Evolutionary conservation across 805 yeast species (phyloP), one percentile per base, ranked within the genome.

Genomic region (Wickerhamomyces mucosus): DNA sequence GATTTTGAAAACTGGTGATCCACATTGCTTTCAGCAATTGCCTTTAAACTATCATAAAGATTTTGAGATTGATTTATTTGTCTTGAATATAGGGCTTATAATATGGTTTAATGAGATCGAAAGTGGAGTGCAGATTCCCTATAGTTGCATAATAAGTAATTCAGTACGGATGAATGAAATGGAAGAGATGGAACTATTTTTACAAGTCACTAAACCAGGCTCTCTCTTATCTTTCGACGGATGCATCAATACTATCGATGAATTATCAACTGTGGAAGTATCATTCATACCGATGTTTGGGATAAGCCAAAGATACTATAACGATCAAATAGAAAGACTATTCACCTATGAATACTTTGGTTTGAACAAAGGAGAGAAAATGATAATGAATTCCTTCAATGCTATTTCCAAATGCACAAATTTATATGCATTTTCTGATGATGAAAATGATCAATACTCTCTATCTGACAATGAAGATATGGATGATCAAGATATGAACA

Each of bases 261-360:
- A n/a, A n/a, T n/a, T n/a, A n/a, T n/a, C n/a, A n/a, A 28, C 21
- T 7, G 27, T 39, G 13, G 63, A 59, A 35, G 33, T 63, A 10
- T 39, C 46, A 13, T 39, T 63, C n/a, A 36, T 46, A 7, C 66
- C 67, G n/a, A 49, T 45, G 25, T 55, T 48, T 32, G 48, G 53
- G 1, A 57, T 55, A 32, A 46, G 46, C 32, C 65, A 61, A 20
- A 45, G 63, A 27, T 56, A 53, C 31, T 56, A 52, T 31, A 58
- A 55, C 35, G 44, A 50, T 7, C 41, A 48, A 9, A 48, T 56
- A 4, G 66, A 62, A 24, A 43, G 46, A 6, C 39, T 62, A 9
- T 63, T 62, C 42, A 56, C 59, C 0, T 54, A 50, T 39, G 50
- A 46, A 14, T 49, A 48, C 36, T 61, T 60, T 43, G 68, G 68